These are phyloP conservation scores for Trichosporon sp. DNA, from an alignment of 1,284 basidiomycete species.

Conservation along the genomic window DNA sequence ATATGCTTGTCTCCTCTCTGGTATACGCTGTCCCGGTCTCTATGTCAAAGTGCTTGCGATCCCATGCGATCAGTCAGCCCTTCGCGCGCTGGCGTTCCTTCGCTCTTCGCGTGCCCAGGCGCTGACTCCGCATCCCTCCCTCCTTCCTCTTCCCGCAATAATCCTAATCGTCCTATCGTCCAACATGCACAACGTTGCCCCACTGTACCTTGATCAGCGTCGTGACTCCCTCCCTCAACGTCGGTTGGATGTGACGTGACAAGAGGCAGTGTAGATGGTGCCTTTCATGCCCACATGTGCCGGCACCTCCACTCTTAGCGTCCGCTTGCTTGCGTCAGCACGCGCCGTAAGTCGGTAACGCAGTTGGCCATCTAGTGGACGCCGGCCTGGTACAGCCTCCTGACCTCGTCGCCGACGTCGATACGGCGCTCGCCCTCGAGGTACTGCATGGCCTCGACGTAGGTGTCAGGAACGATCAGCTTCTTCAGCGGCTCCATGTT, in stretches of 20 bases:
- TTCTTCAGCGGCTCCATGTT: constrained; percentile 49
- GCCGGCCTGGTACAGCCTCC: constrained; percentile 36
- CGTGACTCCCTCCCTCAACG: background rate
- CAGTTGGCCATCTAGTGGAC: background rate
- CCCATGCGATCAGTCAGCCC: background rate
- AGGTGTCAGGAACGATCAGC: constrained; percentile 57
- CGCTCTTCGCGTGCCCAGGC: background rate
- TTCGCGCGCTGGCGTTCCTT: background rate
- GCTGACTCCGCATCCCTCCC: no score
- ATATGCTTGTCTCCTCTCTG: background rate
- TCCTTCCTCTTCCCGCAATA: background rate
- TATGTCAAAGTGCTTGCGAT: background rate
- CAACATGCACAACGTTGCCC: background rate
- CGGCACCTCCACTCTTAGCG: background rate
- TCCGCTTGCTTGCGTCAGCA: background rate
- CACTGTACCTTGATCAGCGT: background rate
- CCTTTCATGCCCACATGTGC: background rate
- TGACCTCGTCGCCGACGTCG: constrained; percentile 44
- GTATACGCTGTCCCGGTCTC: background rate
- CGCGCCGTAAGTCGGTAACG: background rate
- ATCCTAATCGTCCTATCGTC: background rate
- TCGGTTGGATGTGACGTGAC: background rate
- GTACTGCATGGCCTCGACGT: constrained; percentile 71
- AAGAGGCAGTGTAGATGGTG: background rate
- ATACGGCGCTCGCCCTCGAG: constrained; percentile 63